Evolutionary conservation across 352 stramenopile species (phyloP).

Genomic region (Pythium volutum): DNA sequence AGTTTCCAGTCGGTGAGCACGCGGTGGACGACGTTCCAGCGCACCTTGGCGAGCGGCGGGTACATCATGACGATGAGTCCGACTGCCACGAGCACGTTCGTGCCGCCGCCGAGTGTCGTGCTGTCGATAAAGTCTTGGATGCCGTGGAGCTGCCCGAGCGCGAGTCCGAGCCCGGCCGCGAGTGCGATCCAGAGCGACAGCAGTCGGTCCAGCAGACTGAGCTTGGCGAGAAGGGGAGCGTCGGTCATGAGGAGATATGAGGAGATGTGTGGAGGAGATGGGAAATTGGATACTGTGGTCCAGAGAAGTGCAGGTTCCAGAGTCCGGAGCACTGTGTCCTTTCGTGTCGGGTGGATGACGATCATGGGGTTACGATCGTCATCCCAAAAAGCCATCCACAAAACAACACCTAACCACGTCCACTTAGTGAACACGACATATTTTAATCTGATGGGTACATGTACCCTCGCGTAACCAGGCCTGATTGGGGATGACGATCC

Average conservation of each 20-base stretch:
- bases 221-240: slow-evolving; percentile 21
- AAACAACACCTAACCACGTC: not conserved
- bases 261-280: not conserved
- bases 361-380: slow-evolving; percentile 10
- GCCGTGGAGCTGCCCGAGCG: slow-evolving; percentile 37
- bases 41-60: slow-evolving; percentile 50
- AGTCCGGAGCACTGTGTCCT: not conserved
- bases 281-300: not conserved
- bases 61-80: slow-evolving; percentile 66
- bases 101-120: slow-evolving; percentile 44
- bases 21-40: slow-evolving; percentile 41
- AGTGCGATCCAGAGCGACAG: slow-evolving; percentile 63
- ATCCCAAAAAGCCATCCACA: not conserved
- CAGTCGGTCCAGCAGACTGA: slow-evolving; percentile 52
- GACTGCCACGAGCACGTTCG: slow-evolving; percentile 51
- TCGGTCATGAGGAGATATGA: not conserved
- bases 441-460: not conserved
- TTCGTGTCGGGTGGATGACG: slow-evolving; percentile 9
- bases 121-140: slow-evolving; percentile 45
- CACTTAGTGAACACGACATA: not conserved
- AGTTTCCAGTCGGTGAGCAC: slow-evolving; percentile 47
- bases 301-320: not conserved
- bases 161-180: slow-evolving; percentile 36
- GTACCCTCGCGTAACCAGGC: not conserved
- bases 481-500: slow-evolving; percentile 10